phyloP scores from a whole-genome alignment of 2,329 filamentous ascomycete species.

The Fusarium sacchari region DNA sequence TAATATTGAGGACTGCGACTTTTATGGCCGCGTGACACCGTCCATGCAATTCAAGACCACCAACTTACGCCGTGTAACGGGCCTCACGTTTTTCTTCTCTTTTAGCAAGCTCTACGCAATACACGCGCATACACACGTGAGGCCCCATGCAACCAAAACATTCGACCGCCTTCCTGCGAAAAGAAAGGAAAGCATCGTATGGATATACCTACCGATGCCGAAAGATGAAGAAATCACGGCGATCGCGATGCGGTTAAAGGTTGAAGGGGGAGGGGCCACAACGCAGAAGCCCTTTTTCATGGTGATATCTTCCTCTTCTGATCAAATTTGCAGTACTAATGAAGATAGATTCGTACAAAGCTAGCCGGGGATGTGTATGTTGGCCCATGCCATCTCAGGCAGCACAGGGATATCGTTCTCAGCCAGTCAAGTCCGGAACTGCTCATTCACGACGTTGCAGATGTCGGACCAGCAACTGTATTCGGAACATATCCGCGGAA shows the following conservation, averaged over 20 bases:
- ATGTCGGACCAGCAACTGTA: constrained; percentile 14
- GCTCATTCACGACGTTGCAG: constrained; percentile 3
- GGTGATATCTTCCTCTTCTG: neutral
- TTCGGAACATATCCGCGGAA: constrained; percentile 14
- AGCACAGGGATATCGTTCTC: constrained; percentile 2
- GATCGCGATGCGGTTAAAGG: neutral
- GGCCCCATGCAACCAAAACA: neutral
- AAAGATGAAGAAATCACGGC: constrained; percentile 1
- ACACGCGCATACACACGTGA: constrained; percentile 1
- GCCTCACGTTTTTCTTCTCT: constrained; percentile 21
- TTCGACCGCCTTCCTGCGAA: neutral
- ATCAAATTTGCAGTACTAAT: neutral
- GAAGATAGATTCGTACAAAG: constrained; percentile 4
- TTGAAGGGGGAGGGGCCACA: neutral
- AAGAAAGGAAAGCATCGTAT: neutral
- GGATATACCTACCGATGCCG: constrained; percentile 6
- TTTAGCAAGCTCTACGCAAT: constrained; percentile 19
- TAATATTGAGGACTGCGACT: neutral
- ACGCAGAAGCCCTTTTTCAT: constrained; percentile 11
- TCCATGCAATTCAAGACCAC: constrained; percentile 12
- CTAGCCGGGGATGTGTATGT: constrained; percentile 9
- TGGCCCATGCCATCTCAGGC: neutral
- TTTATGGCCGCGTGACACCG: constrained; percentile 7
- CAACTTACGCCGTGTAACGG: constrained; percentile 1
- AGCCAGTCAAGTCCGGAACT: constrained; percentile 7